A percentile compares a stretch with the other conserved stretches of the same genome.
These are phyloP conservation scores for Penicillium aurantiogriseum DNA, from an alignment of 2,329 filamentous ascomycete species.

Conservation along the genomic window DNA sequence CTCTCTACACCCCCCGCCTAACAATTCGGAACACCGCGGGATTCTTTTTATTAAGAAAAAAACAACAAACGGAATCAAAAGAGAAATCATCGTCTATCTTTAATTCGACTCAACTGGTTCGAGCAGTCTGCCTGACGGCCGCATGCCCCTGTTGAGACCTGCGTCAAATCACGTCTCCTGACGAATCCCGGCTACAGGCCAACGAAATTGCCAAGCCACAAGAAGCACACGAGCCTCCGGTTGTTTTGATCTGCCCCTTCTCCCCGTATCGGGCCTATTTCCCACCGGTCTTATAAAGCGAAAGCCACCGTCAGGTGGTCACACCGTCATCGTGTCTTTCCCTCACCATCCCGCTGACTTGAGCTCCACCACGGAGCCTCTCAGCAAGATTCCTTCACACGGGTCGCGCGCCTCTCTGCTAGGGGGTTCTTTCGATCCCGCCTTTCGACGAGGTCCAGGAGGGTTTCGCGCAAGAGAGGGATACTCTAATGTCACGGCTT, in stretches of 20 bases:
- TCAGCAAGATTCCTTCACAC: constrained; percentile 57
- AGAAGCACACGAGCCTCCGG: constrained; percentile 3
- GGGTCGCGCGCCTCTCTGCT: constrained; percentile 59
- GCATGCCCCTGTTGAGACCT: not conserved
- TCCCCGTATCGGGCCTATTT: constrained; percentile 7
- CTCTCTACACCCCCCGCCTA: not conserved
- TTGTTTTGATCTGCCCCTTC: not conserved
- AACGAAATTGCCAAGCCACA: constrained; percentile 8
- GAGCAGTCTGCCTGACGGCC: not conserved
- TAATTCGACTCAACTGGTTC: not conserved
- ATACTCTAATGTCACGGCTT: constrained; percentile 42
- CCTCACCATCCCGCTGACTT: constrained; percentile 25
- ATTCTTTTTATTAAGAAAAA: not conserved
- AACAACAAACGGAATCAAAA: not conserved
- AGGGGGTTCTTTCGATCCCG: constrained; percentile 55
- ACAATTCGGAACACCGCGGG: constrained; percentile 1
- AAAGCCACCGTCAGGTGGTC: constrained; percentile 33
- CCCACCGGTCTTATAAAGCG: constrained; percentile 10
- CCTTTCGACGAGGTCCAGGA: constrained; percentile 48
- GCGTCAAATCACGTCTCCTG: not conserved
- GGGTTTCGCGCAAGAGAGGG: constrained; percentile 55
- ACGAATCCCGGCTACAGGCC: not conserved
- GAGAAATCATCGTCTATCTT: not conserved
- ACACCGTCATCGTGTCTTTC: constrained; percentile 36
- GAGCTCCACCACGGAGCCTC: constrained; percentile 43